These are phyloP conservation scores for Paramecium pentaurelia DNA, from an alignment of 73 alveolate genomes.

Conservation along the genomic window DNA sequence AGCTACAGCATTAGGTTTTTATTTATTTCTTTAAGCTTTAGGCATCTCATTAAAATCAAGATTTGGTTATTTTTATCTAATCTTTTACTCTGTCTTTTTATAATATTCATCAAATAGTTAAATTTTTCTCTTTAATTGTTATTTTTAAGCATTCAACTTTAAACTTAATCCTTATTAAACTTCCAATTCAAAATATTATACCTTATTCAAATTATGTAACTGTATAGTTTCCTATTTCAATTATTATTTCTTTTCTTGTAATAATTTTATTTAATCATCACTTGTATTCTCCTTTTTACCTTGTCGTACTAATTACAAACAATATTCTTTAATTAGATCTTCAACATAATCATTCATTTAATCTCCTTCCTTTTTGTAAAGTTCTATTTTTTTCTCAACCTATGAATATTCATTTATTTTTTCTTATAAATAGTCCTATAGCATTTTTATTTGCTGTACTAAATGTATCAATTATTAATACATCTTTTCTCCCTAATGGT, in stretches of 20 bases:
- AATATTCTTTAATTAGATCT: conserved; percentile 17
- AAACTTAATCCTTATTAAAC: background rate
- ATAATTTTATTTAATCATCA: background rate
- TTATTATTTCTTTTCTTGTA: background rate
- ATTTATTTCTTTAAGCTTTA: background rate
- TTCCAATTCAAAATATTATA: background rate
- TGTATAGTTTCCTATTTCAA: conserved; percentile 23
- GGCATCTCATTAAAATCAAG: conserved; percentile 47
- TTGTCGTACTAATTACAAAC: background rate
- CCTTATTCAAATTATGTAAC: conserved; percentile 35
- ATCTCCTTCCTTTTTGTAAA: conserved; percentile 33
- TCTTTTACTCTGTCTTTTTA: conserved; percentile 17
- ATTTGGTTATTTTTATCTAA: conserved; percentile 22
- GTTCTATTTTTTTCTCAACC: conserved; percentile 6
- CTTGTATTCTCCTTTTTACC: background rate
- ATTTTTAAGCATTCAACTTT: background rate
- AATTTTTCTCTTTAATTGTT: background rate
- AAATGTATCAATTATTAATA: background rate
- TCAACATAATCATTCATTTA: conserved; percentile 11
- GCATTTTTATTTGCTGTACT: background rate
- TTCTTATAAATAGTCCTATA: background rate
- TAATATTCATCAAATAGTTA: conserved; percentile 12
- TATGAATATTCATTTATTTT: background rate
- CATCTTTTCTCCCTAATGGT: background rate
- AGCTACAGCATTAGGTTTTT: background rate